Conservation (phyloP, 2,329 filamentous ascomycete species). For the Colletotrichum costaricense region DNA sequence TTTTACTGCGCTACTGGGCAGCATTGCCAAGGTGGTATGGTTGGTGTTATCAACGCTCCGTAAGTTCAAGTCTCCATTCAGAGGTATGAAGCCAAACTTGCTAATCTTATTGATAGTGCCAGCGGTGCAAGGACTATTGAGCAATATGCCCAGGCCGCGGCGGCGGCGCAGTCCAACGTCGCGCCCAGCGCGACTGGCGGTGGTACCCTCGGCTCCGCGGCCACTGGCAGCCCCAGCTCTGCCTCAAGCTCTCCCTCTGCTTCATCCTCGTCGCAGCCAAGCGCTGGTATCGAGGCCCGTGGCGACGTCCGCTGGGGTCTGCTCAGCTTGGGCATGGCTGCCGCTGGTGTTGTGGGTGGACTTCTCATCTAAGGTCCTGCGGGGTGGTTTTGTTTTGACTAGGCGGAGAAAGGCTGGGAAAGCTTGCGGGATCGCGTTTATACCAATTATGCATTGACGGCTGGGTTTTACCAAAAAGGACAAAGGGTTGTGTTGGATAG, state of each 20-base stretch:
- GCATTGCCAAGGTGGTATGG: slow-evolving; percentile 72
- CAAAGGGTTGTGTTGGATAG: no score
- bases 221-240: slow-evolving; percentile 16
- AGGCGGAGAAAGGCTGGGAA: neutral
- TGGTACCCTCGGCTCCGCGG: slow-evolving; percentile 26
- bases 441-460: neutral
- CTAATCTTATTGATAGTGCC: neutral
- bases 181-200: slow-evolving; percentile 29
- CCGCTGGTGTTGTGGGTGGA: slow-evolving; percentile 29
- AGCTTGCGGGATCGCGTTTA: neutral
- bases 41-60: slow-evolving; percentile 53
- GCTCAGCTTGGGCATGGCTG: slow-evolving; percentile 28
- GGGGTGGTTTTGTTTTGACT: neutral
- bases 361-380: slow-evolving; percentile 19
- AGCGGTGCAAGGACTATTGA: slow-evolving; percentile 18
- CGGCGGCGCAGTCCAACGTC: slow-evolving; percentile 26
- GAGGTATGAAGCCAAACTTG: neutral
- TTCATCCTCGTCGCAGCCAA: neutral
- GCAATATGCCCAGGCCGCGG: slow-evolving; percentile 20
- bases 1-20: slow-evolving; percentile 70
- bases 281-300: slow-evolving; percentile 27
- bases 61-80: neutral
- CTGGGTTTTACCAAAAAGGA: neutral
- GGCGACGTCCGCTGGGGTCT: slow-evolving; percentile 31
- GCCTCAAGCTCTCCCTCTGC: slow-evolving; percentile 2